Conservation (phyloP, 2,329 filamentous ascomycete species). For the Ophiostoma piceae region DNA sequence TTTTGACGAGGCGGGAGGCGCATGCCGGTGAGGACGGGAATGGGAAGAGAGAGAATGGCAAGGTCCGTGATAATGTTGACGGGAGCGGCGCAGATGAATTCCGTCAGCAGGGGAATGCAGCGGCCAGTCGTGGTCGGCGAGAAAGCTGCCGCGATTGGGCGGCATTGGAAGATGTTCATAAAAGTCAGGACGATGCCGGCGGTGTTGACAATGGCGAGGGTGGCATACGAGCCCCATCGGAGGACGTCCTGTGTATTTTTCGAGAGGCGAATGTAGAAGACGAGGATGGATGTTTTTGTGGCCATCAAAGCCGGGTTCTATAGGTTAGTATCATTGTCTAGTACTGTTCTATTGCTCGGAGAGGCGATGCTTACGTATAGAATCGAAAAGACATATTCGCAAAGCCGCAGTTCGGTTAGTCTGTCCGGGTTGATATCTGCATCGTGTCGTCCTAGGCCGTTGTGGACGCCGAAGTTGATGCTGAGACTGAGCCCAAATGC, state of each 20-base stretch:
- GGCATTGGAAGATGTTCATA: slow-evolving; percentile 82
- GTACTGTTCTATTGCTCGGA: too few relatives aligned
- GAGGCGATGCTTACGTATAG: slow-evolving; percentile 48
- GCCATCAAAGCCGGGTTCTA: slow-evolving; percentile 81
- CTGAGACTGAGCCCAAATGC: slow-evolving; percentile 62
- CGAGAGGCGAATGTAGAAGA: slow-evolving; percentile 82
- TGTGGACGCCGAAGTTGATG: slow-evolving; percentile 58
- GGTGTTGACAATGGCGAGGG: slow-evolving; percentile 70
- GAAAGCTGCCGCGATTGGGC: slow-evolving; percentile 67
- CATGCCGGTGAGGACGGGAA: slow-evolving; percentile 84
- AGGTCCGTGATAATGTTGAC: slow-evolving; percentile 90
- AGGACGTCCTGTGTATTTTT: slow-evolving; percentile 71
- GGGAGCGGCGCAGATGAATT: slow-evolving; percentile 70
- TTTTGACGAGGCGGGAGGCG: slow-evolving; percentile 80
- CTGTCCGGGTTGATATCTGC: slow-evolving; percentile 49
- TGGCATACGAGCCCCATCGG: slow-evolving; percentile 74
- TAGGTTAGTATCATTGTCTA: slow-evolving; percentile 34
- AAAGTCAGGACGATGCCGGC: slow-evolving; percentile 76
- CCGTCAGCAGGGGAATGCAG: slow-evolving; percentile 56
- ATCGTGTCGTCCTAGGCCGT: slow-evolving; percentile 66
- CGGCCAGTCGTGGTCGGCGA: slow-evolving; percentile 34
- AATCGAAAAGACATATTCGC: slow-evolving; percentile 61
- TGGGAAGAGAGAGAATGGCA: slow-evolving; percentile 78
- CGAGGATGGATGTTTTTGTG: slow-evolving; percentile 84
- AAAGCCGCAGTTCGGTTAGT: slow-evolving; percentile 48